Evolutionary conservation across 441 rosid species (phyloP), one percentile per base, ranked within the genome.

Genomic region (Mallotus repandus): DNA sequence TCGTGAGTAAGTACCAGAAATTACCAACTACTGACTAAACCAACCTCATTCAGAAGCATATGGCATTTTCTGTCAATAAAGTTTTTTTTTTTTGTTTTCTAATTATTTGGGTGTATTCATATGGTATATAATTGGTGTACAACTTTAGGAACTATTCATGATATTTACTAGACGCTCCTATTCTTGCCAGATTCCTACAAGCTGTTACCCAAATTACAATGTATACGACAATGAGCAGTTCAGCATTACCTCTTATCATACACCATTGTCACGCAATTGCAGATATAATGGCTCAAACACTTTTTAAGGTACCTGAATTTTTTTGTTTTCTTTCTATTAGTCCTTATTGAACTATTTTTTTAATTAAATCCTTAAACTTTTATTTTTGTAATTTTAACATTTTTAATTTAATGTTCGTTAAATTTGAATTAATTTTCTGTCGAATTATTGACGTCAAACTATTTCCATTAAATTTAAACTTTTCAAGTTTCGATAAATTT

Each of bases 131-230:
- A 55, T 9, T 18, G 35, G 7, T 29, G 32, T 38, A 38, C 12
- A 9, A 55, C 14, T 67, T 25, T 9, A n/a, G 11, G 19, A 38
- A 38, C 46, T 35, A 10, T 54, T 53, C 16, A 4, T 65, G 69
- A 66, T 7, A 49, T 48, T 11, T 45, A 6, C 32, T 46, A 29
- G 54, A 50, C 59, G 32, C 46, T 63, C 18, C 59, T 45, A 45
- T 9, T 69, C 41, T 70, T 16, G 73, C 73, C 56, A 45, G 54
- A 41, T 57, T 56, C 41, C 57, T 8, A 22, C 5, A 22, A 60
- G 25, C 56, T 43, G 41, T 22, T 18, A 59, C 45, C 52, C 72
- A 43, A 41, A 38, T 19, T 45, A 21, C 72, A 69, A 43, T 13
- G 5, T 18, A 69, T 56, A 56, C 61, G 54, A 46, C 32, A 14